A percentile compares a stretch with the other conserved stretches of the same genome.
phyloP scores from a whole-genome alignment of 768 basidiomycete genomes.

The Russula griseocarnosa region DNA sequence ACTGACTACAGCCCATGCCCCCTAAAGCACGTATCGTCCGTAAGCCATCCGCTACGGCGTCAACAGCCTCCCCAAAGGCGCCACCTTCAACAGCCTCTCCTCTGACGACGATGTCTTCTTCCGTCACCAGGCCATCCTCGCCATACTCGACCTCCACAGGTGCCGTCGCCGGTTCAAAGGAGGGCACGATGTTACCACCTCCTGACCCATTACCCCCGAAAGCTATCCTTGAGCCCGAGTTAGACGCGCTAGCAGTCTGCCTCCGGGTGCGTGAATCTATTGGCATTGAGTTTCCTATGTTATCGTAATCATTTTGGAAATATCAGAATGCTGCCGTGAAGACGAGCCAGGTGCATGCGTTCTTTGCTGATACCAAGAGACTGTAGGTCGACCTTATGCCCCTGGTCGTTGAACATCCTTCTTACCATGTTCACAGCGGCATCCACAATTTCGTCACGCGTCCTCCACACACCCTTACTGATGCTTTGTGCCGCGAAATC shows the following conservation, averaged over 20 bases:
- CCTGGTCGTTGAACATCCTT: neutral
- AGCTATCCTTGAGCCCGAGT: constrained; percentile 60
- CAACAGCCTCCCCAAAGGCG: constrained; percentile 11
- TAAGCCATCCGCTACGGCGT: constrained; percentile 31
- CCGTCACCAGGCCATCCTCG: constrained; percentile 19
- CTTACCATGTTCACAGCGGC: constrained; percentile 40
- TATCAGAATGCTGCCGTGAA: constrained; percentile 52
- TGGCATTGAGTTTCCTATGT: neutral
- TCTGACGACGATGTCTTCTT: constrained; percentile 34
- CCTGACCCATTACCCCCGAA: constrained; percentile 41
- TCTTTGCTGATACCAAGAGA: constrained; percentile 49
- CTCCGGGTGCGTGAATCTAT: constrained; percentile 46
- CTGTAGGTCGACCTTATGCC: constrained; percentile 46
- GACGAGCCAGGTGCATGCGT: constrained; percentile 11
- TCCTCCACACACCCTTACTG: constrained; percentile 62
- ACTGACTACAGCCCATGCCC: constrained; percentile 37
- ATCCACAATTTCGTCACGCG: constrained; percentile 53
- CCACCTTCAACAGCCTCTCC: constrained; percentile 6
- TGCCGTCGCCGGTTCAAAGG: constrained; percentile 11
- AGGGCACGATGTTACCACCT: constrained; percentile 52
- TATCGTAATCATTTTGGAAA: neutral
- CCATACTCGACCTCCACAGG: constrained; percentile 1
- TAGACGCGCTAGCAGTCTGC: constrained; percentile 51
- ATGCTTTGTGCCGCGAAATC: constrained; percentile 65
- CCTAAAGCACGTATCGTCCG: constrained; percentile 42